Evolutionary conservation across 2,329 filamentous ascomycete species (phyloP), one percentile per base, ranked within the genome.

Genomic region (Fusarium xylarioides): DNA sequence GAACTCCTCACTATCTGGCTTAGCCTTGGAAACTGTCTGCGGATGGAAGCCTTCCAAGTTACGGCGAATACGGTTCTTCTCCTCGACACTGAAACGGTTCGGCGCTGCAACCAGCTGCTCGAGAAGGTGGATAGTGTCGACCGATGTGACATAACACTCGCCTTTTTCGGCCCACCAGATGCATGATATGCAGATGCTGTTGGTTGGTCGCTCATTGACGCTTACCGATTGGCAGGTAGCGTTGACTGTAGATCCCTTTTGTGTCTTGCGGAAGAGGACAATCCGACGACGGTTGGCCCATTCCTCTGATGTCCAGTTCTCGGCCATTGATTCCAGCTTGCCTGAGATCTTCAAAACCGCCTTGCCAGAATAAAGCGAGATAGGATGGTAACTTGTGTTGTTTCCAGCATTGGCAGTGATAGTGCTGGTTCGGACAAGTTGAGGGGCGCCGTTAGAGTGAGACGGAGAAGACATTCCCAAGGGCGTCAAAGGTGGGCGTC

Each of bases 51-150:
- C 95, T 81, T 99, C 96, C 38, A 99, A 86, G 79, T 99, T 99
- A 71, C 96, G 91, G 35, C 96, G 92, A 77, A 99, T 98, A 58
- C 96, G 91, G 82, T 99, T 99, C 90, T 98, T 99, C 86, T 98
- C 96, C 81, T 98, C 95, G 9, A 98, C 95, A 1, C 93, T 95
- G 83, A 98, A 99, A 34, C 94, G 90, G 50, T 91, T 91, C 1
- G 89, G 88, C 0, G 86, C 82, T 2, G 91, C 93, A 12, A 98
- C 93, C 11, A 99, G 87, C 74, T 95, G 93, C 83, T 98, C 96
- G 5, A 99, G 87, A n/a, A 99, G 87, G 77, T 92, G 93, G 77
- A 99, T 98, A 5, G 95, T 98, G 82, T 99, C 96, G 23, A 99
- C 96, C 58, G 95, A 98, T 6, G 96, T 98, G 60, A 98, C 95